Base-by-base conservation (phyloP, 441 rosid genomes). In the Aquilaria agallochum region DNA sequence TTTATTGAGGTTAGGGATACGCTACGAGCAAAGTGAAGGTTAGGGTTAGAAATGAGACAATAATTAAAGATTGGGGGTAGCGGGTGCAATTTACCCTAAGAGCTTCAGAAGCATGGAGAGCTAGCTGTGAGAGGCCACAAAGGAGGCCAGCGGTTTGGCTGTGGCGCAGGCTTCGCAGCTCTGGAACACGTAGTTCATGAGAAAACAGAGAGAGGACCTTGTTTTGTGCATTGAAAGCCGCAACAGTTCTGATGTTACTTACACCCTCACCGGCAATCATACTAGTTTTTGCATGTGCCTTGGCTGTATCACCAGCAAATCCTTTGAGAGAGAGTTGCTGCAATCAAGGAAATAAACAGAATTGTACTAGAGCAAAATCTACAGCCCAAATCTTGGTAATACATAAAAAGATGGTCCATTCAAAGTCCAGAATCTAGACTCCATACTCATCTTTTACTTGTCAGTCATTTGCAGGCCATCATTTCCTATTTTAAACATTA, bases 251-350 rank as follows among this genome's bases (percentile, higher is more conserved):
- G 58, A 94, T 91, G 69, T 94, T 94, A 83, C 99, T 94, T 51
- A 94, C 99, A 69, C 99, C 99, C 74, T 94, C 99, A 51, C 99
- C 99, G 8, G 99, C 99, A 66, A 94, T 94, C 99, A 94, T 94
- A 77, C 97, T 91, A 5, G 99, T 91, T 86, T 91, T 94, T 5
- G 99, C 99, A 68, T 94, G 99, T 9, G 97, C 99, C 83, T 94
- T 90, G 48, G 99, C 99, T 2, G 99, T 94, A 72, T 94, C 99
- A 60, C 99, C 99, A 1, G 99, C 99, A 76, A 94, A 94, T 32
- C 98, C 98, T 76, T 94, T 90, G 58, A 94, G 89, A 62, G 97
- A 87, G 32, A 94, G 87, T 94, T 90, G 96, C 99, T 94, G 86
- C 2, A 62, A 58, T 36, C 42, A 49, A 63, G 48, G 65, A 62